Conservation (phyloP, 768 basidiomycete genomes). For the Sutorius australiensis region DNA sequence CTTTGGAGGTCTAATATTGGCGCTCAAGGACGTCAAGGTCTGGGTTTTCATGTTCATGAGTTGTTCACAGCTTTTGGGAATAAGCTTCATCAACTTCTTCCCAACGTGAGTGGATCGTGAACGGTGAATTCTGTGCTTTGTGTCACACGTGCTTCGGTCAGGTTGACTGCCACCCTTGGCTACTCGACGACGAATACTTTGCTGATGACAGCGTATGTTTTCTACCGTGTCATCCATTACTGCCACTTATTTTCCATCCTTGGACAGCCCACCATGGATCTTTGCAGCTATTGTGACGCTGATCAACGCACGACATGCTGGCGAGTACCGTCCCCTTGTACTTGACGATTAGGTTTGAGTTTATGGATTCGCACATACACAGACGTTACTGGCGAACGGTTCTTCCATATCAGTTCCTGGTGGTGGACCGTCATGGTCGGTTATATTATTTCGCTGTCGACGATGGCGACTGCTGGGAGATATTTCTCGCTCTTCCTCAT, state of each 20-base stretch:
- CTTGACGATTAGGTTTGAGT: too few relatives aligned
- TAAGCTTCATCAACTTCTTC: slow-evolving; percentile 62
- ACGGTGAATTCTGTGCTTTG: too few relatives aligned
- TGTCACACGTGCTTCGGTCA: slow-evolving; percentile 16
- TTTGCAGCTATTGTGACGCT: slow-evolving; percentile 38
- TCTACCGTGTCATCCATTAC: too few relatives aligned
- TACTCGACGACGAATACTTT: slow-evolving; percentile 56
- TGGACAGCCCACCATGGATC: slow-evolving; percentile 59
- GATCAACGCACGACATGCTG: slow-evolving; percentile 55
- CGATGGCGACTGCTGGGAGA: slow-evolving; percentile 46
- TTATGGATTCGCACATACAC: too few relatives aligned
- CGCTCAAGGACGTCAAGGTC: slow-evolving; percentile 54
- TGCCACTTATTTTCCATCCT: too few relatives aligned
- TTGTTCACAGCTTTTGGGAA: slow-evolving; percentile 47
- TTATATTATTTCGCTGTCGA: slow-evolving; percentile 55
- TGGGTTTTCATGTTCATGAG: slow-evolving; percentile 51
- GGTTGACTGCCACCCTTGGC: slow-evolving; percentile 57
- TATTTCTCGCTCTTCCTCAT: slow-evolving; percentile 66
- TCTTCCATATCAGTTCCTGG: slow-evolving; percentile 53
- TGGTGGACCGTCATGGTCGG: slow-evolving; percentile 61
- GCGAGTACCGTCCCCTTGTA: slow-evolving; percentile 13
- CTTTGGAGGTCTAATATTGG: slow-evolving; percentile 49
- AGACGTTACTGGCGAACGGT: slow-evolving; percentile 52
- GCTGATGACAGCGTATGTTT: slow-evolving; percentile 55
- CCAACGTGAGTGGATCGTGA: slow-evolving; percentile 36